Evolutionary conservation across 2,329 filamentous ascomycete genomes (phyloP), one percentile per base, ranked within the genome.

Genomic region (Alternaria solani): DNA sequence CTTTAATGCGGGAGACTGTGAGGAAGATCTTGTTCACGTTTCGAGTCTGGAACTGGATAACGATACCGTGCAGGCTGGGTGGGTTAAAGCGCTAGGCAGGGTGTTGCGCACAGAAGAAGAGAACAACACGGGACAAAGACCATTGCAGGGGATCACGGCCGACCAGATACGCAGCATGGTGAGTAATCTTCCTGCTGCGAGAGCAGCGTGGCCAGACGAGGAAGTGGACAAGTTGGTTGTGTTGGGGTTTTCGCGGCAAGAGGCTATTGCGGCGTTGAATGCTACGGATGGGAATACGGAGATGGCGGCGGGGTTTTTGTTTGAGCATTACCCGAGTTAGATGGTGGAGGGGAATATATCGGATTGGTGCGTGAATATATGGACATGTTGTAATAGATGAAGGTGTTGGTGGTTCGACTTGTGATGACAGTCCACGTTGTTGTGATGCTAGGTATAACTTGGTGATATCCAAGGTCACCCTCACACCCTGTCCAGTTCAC

Each of bases 71-170:
- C 71, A 73, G 48, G 66, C 74, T 0, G 56, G 76, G 66, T 97
- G 93, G 93, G 91, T 91, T 0, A 84, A 83, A 47, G 84, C 85
- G 57, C 89, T 95, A 83, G 88, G 88, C 0, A 59, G 68, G 1
- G 71, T 78, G 0, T 53, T 84, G 28, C 65, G 81, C 11, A 74
- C 65, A 1, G 72, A 75, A 25, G 55, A 76, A 12, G 39, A 32
- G 8, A 25, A 26, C 20, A 25, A 66, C 54, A 18, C 46, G 7
- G 67, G 65, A 5, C 38, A 51, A 39, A 54, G 59, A n/a, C 68
- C 70, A 6, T 47, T 65, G 51, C 59, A 74, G 4, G 68, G 64
- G 7, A 49, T 75, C 25, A 75, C 73, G 14, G 59, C 74, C 0
- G 73, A 78, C 25, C 71, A 77, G 64, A 72, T 77, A 7, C 61